These are phyloP conservation scores for Colletotrichum chlorophyti DNA, from an alignment of 2,329 filamentous ascomycete genomes.

Conservation along the genomic window DNA sequence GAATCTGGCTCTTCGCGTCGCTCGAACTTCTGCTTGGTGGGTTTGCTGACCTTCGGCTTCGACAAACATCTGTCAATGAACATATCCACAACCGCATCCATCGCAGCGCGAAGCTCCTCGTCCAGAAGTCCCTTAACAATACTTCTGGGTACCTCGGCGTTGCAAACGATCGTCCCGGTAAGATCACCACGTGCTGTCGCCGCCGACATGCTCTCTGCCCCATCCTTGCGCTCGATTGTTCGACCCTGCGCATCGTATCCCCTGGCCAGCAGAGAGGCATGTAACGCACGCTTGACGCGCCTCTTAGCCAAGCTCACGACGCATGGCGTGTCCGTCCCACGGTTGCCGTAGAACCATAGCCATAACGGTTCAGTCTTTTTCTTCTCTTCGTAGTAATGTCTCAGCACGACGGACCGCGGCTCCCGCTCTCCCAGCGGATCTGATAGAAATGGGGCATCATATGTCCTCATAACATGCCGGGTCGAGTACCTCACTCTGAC, in stretches of 20 bases:
- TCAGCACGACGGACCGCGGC: neutral
- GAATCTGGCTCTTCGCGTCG: neutral
- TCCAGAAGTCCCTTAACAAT: neutral
- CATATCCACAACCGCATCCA: neutral
- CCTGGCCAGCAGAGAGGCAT: conserved; percentile 2
- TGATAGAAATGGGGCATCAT: neutral
- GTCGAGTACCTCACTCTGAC: neutral
- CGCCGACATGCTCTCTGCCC: neutral
- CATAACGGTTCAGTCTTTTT: conserved; percentile 13
- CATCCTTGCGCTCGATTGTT: neutral
- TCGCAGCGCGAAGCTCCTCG: neutral
- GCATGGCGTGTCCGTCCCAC: neutral
- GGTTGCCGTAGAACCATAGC: neutral
- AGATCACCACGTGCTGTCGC: neutral
- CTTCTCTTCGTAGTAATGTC: conserved; percentile 1
- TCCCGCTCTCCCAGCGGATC: neutral
- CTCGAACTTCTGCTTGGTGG: neutral
- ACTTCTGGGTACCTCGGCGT: neutral
- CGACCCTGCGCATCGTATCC: conserved; percentile 14
- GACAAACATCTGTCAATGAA: too few relatives aligned
- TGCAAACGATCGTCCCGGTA: neutral
- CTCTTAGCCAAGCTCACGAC: conserved; percentile 2
- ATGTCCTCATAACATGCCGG: conserved; percentile 3
- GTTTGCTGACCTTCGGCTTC: too few relatives aligned
- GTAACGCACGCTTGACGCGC: neutral